phyloP scores from a whole-genome alignment of 2,329 filamentous ascomycete species.

The Akanthomyces lecanii region DNA sequence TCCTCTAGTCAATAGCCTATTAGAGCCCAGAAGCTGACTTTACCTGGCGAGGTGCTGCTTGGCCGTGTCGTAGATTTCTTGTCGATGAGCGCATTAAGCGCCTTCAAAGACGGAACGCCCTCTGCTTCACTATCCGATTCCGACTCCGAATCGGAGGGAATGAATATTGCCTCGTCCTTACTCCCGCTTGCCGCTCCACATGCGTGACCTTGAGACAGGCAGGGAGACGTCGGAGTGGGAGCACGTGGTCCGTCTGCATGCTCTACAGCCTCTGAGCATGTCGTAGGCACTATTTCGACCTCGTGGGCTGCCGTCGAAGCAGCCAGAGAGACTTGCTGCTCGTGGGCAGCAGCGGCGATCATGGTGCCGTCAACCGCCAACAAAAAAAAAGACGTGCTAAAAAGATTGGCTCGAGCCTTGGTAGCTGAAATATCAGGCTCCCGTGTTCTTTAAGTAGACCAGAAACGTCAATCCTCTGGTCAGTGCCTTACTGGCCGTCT shows the following conservation, averaged over 20 bases:
- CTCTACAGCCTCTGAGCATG: background rate
- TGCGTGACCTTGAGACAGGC: background rate
- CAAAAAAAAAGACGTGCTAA: background rate
- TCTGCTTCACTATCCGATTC: background rate
- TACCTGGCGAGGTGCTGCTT: background rate
- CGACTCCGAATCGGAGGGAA: background rate
- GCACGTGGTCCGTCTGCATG: background rate
- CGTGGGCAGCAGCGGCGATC: background rate
- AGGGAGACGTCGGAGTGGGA: background rate
- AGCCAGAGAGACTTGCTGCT: background rate
- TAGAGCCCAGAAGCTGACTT: background rate
- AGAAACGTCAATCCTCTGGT: background rate
- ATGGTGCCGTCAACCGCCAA: background rate
- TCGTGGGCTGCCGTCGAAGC: background rate
- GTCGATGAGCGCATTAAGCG: background rate
- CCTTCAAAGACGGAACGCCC: background rate
- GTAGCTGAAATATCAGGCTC: background rate
- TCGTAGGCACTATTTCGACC: background rate
- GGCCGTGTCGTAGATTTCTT: background rate
- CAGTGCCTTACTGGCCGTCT: background rate
- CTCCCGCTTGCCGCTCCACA: background rate
- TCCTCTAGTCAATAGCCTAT: background rate
- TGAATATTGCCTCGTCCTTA: background rate
- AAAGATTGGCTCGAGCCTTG: background rate
- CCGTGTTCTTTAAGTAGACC: conserved; percentile 1